These are phyloP conservation scores for Leccinellum luteum DNA, from an alignment of 768 basidiomycete species.

Conservation along the genomic window DNA sequence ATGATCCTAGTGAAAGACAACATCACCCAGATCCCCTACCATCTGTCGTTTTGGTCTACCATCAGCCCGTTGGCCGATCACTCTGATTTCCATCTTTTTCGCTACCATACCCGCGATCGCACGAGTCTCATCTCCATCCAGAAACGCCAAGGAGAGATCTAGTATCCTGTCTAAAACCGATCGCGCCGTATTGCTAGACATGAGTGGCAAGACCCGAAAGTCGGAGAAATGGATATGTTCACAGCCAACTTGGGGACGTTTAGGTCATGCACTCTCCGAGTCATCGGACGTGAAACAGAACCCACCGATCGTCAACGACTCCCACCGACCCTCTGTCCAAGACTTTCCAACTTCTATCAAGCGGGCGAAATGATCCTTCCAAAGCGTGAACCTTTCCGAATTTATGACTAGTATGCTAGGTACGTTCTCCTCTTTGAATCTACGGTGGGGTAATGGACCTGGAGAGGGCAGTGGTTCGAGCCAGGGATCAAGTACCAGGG, in stretches of 20 bases:
- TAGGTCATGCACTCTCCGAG: not conserved
- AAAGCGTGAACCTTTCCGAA: conserved; percentile 75
- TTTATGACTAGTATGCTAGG: conserved; percentile 65
- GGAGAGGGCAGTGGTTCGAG: conserved; percentile 69
- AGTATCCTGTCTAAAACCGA: conserved; percentile 22
- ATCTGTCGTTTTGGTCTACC: conserved; percentile 26
- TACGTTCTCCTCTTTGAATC: conserved; percentile 8
- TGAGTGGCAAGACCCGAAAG: conserved; percentile 23
- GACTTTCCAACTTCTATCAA: conserved; percentile 49
- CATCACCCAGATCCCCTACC: conserved; percentile 18
- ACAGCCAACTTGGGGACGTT: conserved; percentile 17
- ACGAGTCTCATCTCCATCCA: conserved; percentile 14
- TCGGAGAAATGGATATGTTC: conserved; percentile 31
- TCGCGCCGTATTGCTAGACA: conserved; percentile 18
- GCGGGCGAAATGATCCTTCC: conserved; percentile 69
- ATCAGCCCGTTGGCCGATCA: conserved; percentile 21
- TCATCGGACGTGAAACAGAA: not conserved
- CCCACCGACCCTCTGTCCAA: conserved; percentile 50
- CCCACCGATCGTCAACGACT: conserved; percentile 50
- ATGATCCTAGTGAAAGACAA: conserved; percentile 25
- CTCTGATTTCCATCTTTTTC: conserved; percentile 23
- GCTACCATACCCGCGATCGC: not conserved
- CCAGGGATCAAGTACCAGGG: conserved; percentile 80
- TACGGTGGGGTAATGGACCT: conserved; percentile 37
- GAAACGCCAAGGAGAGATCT: conserved; percentile 21